Conservation (phyloP, 2,329 filamentous ascomycete species). For the Aspergillus hortae region DNA sequence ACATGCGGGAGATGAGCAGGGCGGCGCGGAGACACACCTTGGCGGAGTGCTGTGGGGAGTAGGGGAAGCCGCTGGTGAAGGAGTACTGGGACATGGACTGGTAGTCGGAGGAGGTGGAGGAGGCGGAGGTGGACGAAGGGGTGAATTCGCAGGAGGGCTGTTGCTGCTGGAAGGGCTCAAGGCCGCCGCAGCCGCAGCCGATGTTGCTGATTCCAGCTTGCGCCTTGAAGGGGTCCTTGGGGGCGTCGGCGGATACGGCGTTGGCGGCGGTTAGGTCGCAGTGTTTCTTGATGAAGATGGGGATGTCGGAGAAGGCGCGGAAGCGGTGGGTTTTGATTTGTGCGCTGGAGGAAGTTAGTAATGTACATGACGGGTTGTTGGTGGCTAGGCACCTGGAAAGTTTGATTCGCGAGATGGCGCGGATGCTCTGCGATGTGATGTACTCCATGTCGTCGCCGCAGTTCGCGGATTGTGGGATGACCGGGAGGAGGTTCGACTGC, state of each 20-base stretch:
- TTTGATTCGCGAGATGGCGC: conserved; percentile 43
- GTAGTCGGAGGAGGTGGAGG: conserved; percentile 29
- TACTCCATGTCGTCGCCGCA: conserved; percentile 30
- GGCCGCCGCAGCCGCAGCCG: conserved; percentile 30
- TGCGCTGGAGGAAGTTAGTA: conserved; percentile 28
- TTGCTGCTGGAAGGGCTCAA: conserved; percentile 29
- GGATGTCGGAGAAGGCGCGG: conserved; percentile 44
- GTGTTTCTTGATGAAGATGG: conserved; percentile 44
- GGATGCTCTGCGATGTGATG: conserved; percentile 37
- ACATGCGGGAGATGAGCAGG: conserved; percentile 40
- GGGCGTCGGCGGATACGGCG: conserved; percentile 10
- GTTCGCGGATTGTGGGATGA: conserved; percentile 20
- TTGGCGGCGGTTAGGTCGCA: conserved; percentile 40
- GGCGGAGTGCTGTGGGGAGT: conserved; percentile 39
- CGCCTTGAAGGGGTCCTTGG: conserved; percentile 9
- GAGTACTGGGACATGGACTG: conserved; percentile 27
- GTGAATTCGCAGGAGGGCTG: conserved; percentile 29
- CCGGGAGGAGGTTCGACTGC: conserved; percentile 30
- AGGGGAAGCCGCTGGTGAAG: conserved; percentile 37
- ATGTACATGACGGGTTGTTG: background rate
- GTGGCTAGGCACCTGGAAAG: conserved; percentile 34
- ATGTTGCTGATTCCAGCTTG: conserved; percentile 24
- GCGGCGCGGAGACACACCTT: conserved; percentile 40
- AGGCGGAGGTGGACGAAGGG: conserved; percentile 31
- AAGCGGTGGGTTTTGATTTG: conserved; percentile 47